A percentile compares a stretch with the other conserved stretches of the same genome.
Conservation (phyloP, 1,139 yeast genomes). For the Yamadazyma taylorii region DNA sequence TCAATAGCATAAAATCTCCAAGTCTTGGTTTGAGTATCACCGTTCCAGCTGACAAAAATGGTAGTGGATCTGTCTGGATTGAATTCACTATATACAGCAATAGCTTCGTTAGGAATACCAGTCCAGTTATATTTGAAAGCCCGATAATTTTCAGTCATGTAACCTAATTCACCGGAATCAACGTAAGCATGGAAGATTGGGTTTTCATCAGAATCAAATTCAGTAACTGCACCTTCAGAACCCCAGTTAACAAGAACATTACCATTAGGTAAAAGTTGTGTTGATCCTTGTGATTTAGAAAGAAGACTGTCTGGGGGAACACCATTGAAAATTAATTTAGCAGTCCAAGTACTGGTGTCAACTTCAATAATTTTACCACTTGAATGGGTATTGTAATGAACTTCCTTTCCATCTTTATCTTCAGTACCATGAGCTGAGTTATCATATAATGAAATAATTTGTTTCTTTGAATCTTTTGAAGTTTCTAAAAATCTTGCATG, state of each 20-base stretch:
- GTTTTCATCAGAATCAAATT: conserved; percentile 26
- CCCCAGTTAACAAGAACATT: conserved; percentile 43
- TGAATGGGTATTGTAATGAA: conserved; percentile 23
- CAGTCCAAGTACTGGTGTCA: conserved; percentile 27
- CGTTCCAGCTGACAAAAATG: conserved; percentile 39
- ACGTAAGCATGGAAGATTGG: conserved; percentile 35
- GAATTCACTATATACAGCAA: conserved; percentile 25
- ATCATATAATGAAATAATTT: conserved; percentile 34
- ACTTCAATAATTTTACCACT: conserved; percentile 37
- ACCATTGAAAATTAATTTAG: conserved; percentile 24
- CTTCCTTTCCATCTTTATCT: conserved; percentile 24
- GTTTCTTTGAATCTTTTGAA: conserved; percentile 23
- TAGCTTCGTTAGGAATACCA: conserved; percentile 32
- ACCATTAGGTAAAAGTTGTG: conserved; percentile 35
- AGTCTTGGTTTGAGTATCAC: conserved; percentile 32
- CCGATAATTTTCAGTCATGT: conserved; percentile 31
- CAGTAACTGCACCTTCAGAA: conserved; percentile 38
- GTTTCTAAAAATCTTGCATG: conserved; percentile 31
- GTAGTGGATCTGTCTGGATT: conserved; percentile 18
- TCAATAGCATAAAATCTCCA: conserved; percentile 27
- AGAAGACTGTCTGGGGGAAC: conserved; percentile 26
- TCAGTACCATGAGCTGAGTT: conserved; percentile 40
- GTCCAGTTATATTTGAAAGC: conserved; percentile 39
- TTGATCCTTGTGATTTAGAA: conserved; percentile 39
- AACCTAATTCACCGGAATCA: conserved; percentile 30